Evolutionary conservation across 768 basidiomycete species (phyloP), one percentile per base, ranked within the genome.

Genomic region (Hygrocybe coccinea): DNA sequence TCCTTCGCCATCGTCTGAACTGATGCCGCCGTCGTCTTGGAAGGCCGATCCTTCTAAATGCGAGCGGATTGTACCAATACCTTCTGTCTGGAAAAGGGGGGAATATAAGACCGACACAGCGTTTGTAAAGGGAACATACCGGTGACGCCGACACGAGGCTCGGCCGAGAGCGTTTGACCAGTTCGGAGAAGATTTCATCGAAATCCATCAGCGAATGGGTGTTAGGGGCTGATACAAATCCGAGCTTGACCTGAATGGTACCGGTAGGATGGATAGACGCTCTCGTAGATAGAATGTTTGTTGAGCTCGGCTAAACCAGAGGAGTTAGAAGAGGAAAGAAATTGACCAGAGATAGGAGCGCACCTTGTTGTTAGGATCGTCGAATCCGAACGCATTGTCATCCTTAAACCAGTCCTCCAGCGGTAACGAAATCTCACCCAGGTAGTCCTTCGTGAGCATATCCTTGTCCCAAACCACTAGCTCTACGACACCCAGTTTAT

Each of bases 391-490:
- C 0, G 74, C 70, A 55, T 54, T 60, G 17, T 52, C 54, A 37
- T 63, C 61, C 12, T 56, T 52, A 55, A 94, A 97, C 91, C 92
- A 95, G 34, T 89, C 84, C 17, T 85, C 85, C n/a, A 95, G 66
- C 0, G 83, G 80, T 6, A 97, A 60, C 0, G 86, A 80, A 4
- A 82, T 80, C 69, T 99, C 95, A 14, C 97, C 97, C 14, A 99
- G 78, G 67, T 97, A 99, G 44, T 97, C 95, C 73, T 94, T 97
- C 64, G 78, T 81, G 63, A 93, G 68, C 60, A 90, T 75, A 69
- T 97, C 95, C 74, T 87, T 93, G 71, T 95, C 94, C 95, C 95
- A 99, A 0, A 94, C 78, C 11, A 97, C 85, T 34, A 92, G 74
- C 69, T 97, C 94, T 41, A 97, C 62, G 1, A 79, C 83, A 34